Evolutionary conservation across 2,329 filamentous ascomycete genomes (phyloP), one percentile per base, ranked within the genome.

Genomic region (Microascus cirrosus): DNA sequence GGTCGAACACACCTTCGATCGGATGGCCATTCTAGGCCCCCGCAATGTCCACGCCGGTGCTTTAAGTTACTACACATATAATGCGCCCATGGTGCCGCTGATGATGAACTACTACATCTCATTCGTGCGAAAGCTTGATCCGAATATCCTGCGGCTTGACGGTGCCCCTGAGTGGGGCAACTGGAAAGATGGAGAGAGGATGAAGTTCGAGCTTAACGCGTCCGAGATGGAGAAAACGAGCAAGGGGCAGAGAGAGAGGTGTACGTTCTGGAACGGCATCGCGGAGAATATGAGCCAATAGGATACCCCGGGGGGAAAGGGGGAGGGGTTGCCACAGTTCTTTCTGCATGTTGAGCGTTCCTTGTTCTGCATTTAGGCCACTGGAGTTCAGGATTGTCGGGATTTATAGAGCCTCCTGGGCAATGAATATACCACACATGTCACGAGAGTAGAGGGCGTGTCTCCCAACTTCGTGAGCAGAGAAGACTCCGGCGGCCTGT

Each of bases 41-140:
- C 58, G 54, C 3, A 45, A 45, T 7, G 39, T 68, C 63, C 34
- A 64, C 63, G 35, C 59, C 57, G 45, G 67, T 64, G 66, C 64
- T 12, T 59, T 56, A 50, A 76, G 75, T 61, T 79, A 78, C 62
- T 67, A 64, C 48, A 70, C 71, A 15, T 74, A 73, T 62, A 78
- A 80, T 63, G 70, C 71, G 3, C 65, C 65, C 2, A 68, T 79
- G 2, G 72, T 80, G 2, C 71, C 73, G 6, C 60, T 79, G 13
- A 68, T 78, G 20, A 78, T 78, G 74, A 68, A 68, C 54, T 81
- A 81, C 63, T 79, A 71, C 65, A 68, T 78, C 52, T 77, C 75
- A 20, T 81, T 81, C 61, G 74, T 78, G 22, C 67, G 69, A 25
- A 63, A 65, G 12, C 65, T 77, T 36, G 69, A 80, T 59, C 78